These are phyloP conservation scores for Phytophthora sansomeana DNA, from an alignment of 352 stramenopile species.

Conservation along the genomic window DNA sequence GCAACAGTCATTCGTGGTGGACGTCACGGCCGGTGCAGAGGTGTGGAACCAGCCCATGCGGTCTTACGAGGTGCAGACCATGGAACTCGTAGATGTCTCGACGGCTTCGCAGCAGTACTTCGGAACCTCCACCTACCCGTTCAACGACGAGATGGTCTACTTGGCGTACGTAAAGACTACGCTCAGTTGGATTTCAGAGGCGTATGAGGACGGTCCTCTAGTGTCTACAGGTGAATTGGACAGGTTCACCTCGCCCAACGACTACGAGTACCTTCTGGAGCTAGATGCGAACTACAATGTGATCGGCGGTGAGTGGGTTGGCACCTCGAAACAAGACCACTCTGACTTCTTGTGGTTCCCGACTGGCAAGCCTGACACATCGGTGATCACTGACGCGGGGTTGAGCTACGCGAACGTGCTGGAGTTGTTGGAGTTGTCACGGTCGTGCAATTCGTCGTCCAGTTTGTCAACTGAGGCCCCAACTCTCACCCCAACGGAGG, in stretches of 20 bases:
- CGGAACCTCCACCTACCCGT: constrained; percentile 35
- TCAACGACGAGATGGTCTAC: constrained; percentile 32
- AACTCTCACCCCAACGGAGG: neutral
- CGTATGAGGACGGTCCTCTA: constrained; percentile 27
- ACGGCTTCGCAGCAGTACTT: constrained; percentile 27
- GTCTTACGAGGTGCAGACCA: constrained; percentile 25
- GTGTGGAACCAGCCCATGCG: constrained; percentile 48
- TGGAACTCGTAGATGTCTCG: constrained; percentile 22
- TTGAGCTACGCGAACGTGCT: constrained; percentile 41
- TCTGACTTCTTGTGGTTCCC: constrained; percentile 49
- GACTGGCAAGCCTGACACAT: constrained; percentile 28
- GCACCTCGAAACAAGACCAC: constrained; percentile 35
- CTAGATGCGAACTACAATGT: constrained; percentile 44
- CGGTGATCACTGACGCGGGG: constrained; percentile 29
- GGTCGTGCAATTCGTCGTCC: constrained; percentile 1
- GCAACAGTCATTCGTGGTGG: constrained; percentile 38
- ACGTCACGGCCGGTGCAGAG: constrained; percentile 25
- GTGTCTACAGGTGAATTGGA: constrained; percentile 32
- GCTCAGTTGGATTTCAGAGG: constrained; percentile 36
- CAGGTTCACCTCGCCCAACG: constrained; percentile 22
- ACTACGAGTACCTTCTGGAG: constrained; percentile 53
- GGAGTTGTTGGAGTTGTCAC: constrained; percentile 27
- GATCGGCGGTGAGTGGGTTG: constrained; percentile 48
- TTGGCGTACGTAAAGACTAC: constrained; percentile 36
- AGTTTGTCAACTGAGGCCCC: too few relatives aligned